Conservation (phyloP, 495 filamentous ascomycete genomes). For the Neurospora terricola region DNA sequence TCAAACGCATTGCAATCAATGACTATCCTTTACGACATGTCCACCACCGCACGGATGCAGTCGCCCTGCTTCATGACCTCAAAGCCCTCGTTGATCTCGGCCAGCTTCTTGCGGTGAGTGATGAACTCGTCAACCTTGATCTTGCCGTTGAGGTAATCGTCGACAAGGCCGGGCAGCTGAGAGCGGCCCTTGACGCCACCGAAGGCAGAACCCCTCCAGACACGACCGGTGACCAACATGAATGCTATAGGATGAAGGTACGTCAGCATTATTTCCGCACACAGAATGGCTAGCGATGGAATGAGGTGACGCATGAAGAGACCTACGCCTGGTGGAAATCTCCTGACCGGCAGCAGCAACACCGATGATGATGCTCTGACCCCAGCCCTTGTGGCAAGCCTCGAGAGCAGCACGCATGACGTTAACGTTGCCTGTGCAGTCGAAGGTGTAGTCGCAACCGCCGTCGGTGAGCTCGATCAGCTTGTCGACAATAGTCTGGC, state of each 20-base stretch:
- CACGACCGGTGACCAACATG: slow-evolving; percentile 94
- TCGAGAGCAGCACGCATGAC: slow-evolving; percentile 96
- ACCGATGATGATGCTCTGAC: slow-evolving; percentile 94
- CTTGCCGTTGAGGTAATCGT: slow-evolving; percentile 79
- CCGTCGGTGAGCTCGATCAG: slow-evolving; percentile 98
- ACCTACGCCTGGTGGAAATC: slow-evolving; percentile 90
- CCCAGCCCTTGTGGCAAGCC: slow-evolving; percentile 99
- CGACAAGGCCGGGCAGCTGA: slow-evolving; percentile 79
- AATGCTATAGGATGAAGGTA: slow-evolving; percentile 56
- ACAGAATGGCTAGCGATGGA: background rate
- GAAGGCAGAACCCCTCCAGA: slow-evolving; percentile 97
- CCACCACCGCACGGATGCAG: slow-evolving; percentile 79
- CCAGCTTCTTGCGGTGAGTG: slow-evolving; percentile 79
- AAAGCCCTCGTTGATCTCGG: slow-evolving; percentile 80
- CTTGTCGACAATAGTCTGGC: slow-evolving; percentile 76
- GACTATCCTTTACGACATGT: slow-evolving; percentile 35
- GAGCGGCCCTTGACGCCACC: slow-evolving; percentile 95
- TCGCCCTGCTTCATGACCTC: slow-evolving; percentile 91
- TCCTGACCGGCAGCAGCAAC: slow-evolving; percentile 97
- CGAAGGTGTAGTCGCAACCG: slow-evolving; percentile 97
- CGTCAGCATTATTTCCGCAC: slow-evolving; percentile 10
- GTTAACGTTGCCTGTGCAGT: slow-evolving; percentile 93
- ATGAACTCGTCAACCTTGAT: slow-evolving; percentile 99
- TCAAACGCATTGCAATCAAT: background rate
- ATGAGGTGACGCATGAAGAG: background rate